Percentiles rank a stretch among this genome's conserved stretches.
These are phyloP conservation scores for Kluyveromyces aestuarii DNA, from an alignment of 805 yeast species.

Conservation along the genomic window DNA sequence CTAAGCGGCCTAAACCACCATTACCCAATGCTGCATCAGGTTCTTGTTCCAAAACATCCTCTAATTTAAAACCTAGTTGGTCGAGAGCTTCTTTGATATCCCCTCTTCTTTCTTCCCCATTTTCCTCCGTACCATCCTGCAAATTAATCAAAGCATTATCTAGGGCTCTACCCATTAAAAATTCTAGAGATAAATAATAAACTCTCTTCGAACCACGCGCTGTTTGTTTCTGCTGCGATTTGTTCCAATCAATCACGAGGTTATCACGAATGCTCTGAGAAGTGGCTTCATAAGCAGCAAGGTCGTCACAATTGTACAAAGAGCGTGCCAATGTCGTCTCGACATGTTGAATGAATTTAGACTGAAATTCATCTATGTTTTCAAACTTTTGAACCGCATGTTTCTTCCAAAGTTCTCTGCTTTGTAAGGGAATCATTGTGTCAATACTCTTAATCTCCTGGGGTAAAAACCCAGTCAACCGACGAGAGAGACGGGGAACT, in stretches of 20 bases:
- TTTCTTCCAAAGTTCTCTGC: constrained; percentile 71
- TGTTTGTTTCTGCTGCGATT: constrained; percentile 86
- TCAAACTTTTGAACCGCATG: constrained; percentile 46
- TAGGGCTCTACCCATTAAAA: constrained; percentile 89
- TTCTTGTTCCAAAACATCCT: constrained; percentile 76
- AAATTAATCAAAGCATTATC: constrained; percentile 88
- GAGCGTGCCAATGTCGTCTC: constrained; percentile 90
- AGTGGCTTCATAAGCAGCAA: constrained; percentile 90
- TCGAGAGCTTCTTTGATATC: constrained; percentile 45
- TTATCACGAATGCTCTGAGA: constrained; percentile 72
- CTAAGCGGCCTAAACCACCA: constrained; percentile 91
- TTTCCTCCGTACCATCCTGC: constrained; percentile 31
- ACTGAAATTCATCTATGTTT: constrained; percentile 51
- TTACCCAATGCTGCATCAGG: constrained; percentile 94
- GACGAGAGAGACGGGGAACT: constrained; percentile 46
- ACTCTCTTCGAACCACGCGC: constrained; percentile 75
- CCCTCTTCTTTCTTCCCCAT: constrained; percentile 47
- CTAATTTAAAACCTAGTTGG: constrained; percentile 80
- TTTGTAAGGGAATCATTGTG: constrained; percentile 67
- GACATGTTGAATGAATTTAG: constrained; percentile 70
- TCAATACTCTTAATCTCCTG: constrained; percentile 80
- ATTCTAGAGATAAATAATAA: constrained; percentile 80
- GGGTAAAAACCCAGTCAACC: constrained; percentile 86
- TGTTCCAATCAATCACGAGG: constrained; percentile 79
- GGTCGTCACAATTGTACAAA: constrained; percentile 80